Conservation (phyloP, 2,329 filamentous ascomycete species). For the Capronia epimyces region DNA sequence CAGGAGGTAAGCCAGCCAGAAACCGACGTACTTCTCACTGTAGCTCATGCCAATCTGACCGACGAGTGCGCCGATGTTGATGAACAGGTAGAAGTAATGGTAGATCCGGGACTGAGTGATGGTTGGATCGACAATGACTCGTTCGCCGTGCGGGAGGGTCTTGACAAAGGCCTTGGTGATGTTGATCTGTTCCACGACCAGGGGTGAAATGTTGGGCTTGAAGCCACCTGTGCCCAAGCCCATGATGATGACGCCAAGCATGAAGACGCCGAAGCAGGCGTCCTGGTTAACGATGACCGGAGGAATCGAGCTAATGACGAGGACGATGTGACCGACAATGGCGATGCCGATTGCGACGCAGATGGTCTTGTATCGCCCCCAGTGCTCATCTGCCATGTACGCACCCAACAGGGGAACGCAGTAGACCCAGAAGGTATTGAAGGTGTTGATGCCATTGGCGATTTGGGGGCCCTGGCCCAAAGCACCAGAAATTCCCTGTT, state of each 20-base stretch:
- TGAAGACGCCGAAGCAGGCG: conserved; percentile 28
- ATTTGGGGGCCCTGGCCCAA: conserved; percentile 52
- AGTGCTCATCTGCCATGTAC: conserved; percentile 45
- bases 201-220: conserved; percentile 70
- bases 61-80: conserved; percentile 60
- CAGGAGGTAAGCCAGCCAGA: conserved; percentile 66
- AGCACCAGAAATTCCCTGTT: conserved; percentile 49
- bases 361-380: conserved; percentile 46
- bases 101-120: conserved; percentile 63
- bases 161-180: conserved; percentile 55
- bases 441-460: conserved; percentile 51
- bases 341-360: conserved; percentile 31
- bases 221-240: conserved; percentile 59
- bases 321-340: conserved; percentile 35
- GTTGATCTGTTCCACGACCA: conserved; percentile 65
- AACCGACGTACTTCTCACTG: conserved; percentile 68
- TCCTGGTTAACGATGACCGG: conserved; percentile 27
- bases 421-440: conserved; percentile 52
- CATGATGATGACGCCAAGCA: conserved; percentile 34
- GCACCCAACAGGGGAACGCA: conserved; percentile 35
- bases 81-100: conserved; percentile 63
- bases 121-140: conserved; percentile 64
- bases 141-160: conserved; percentile 53
- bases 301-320: conserved; percentile 31
- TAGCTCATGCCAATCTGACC: conserved; percentile 62